These are phyloP conservation scores for Globisporangium cylindrosporum DNA, from an alignment of 352 stramenopile genomes.

Conservation along the genomic window DNA sequence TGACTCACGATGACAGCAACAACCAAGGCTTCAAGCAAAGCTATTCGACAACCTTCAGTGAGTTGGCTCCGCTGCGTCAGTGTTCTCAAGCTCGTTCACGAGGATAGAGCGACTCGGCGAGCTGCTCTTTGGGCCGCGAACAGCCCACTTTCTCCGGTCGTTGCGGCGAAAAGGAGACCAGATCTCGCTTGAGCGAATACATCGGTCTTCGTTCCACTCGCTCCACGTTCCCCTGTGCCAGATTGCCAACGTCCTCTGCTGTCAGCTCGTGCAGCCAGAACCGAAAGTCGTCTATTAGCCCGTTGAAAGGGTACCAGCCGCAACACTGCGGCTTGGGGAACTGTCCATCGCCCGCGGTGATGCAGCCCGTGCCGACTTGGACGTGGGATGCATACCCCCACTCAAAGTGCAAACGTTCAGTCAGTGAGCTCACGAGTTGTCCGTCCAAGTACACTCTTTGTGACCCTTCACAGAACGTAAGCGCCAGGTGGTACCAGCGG, in stretches of 20 bases:
- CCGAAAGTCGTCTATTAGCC: background rate
- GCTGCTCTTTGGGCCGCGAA: background rate
- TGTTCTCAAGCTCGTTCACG: background rate
- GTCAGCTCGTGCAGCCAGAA: background rate
- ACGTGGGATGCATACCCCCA: background rate
- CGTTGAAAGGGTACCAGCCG: background rate
- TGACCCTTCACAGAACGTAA: background rate
- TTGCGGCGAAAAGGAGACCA: background rate
- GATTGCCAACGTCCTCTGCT: background rate
- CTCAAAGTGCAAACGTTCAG: background rate
- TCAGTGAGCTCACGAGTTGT: background rate
- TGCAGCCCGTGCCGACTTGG: background rate
- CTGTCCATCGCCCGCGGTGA: background rate
- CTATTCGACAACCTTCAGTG: too few relatives aligned
- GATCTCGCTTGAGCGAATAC: constrained; percentile 2
- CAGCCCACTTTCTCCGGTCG: background rate
- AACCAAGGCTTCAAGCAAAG: too few relatives aligned
- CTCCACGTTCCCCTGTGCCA: background rate
- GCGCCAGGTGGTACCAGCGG: background rate
- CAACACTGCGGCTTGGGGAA: background rate
- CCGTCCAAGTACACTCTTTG: background rate
- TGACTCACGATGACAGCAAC: too few relatives aligned
- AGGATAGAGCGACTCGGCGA: background rate
- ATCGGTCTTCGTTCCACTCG: background rate
- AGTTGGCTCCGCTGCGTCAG: too few relatives aligned